Evolutionary conservation across 169 alveolate species (phyloP).

Genomic region (Plasmodium yoelii): DNA sequence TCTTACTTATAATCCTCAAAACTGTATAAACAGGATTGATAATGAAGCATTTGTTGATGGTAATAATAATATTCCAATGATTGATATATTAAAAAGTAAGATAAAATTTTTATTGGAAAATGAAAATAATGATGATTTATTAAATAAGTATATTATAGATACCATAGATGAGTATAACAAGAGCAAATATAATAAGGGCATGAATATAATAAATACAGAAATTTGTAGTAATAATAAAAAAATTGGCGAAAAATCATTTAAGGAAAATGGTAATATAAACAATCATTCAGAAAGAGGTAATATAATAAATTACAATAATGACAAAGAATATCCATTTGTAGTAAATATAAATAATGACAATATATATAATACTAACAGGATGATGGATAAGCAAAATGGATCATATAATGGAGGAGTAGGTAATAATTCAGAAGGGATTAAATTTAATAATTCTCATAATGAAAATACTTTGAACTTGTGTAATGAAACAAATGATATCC

Average conservation of each 20-base stretch:
- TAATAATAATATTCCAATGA: not conserved
- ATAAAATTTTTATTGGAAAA: not conserved
- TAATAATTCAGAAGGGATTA: not conserved
- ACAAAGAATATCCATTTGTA: not conserved
- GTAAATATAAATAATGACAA: not conserved
- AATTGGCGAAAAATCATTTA: not conserved
- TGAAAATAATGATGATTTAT: not conserved
- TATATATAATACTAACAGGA: no score
- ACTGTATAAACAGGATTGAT: not conserved
- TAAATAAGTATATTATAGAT: not conserved
- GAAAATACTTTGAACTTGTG: constrained; percentile 7
- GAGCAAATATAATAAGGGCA: constrained; percentile 1
- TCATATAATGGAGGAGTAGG: not conserved
- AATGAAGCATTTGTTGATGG: not conserved
- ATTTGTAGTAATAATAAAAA: not conserved
- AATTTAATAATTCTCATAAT: not conserved
- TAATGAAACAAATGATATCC: not conserved
- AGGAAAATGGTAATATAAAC: not conserved
- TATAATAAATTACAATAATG: constrained; percentile 7
- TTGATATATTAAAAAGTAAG: not conserved
- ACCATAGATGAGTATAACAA: not conserved
- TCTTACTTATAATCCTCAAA: not conserved
- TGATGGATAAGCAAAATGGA: no score
- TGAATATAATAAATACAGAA: not conserved
- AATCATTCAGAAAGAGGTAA: not conserved